Evolutionary conservation across 2,329 filamentous ascomycete species (phyloP), one percentile per base, ranked within the genome.

Genomic region (Grosmannia clavigera): DNA sequence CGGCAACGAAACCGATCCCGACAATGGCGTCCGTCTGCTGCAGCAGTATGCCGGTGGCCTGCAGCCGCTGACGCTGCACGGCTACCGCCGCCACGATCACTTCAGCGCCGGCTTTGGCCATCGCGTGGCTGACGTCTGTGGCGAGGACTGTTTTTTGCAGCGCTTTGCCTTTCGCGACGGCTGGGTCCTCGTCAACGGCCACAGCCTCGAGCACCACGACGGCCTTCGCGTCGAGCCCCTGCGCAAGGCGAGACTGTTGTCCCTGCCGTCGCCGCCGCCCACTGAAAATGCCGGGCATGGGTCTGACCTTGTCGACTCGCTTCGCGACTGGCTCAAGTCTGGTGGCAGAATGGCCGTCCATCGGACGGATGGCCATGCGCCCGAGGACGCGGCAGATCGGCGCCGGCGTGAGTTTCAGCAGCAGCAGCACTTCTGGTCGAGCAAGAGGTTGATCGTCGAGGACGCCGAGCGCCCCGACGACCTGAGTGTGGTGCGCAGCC

Each of bases 101-200:
- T 68, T 78, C 48, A 70, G 72, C 22, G 69, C 74, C n/a, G 71
- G 70, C 63, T 69, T 70, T 56, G 75, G 74, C 0, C 75, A 77
- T 62, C 66, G 74, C 12, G 71, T 78, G 22, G 68, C 75, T 0
- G 71, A 73, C 31, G 66, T 71, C 10, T 77, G 76, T 63, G 76
- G 76, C 25, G 75, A 77, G 58, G 68, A 70, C 12, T 78, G 76
- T 64, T 78, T 77, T 65, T 70, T 78, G 63, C 75, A 78, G 64
- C 73, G 75, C 7, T 78, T 76, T 62, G 66, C 69, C 38, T 78
- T 78, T 66, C 68, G 66, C 48, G 75, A 77, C 65, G 70, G 72
- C 64, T 79, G 76, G 76, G 70, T 78, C 4, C 69, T 79, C 5
- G 72, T 76, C 52, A 78, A 78, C 62, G 77, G 77, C 5, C 70